A percentile compares a stretch with the other conserved stretches of the same genome.
Evolutionary conservation across 2,329 filamentous ascomycete species (phyloP).

Genomic region (Aspergillus japonicus): DNA sequence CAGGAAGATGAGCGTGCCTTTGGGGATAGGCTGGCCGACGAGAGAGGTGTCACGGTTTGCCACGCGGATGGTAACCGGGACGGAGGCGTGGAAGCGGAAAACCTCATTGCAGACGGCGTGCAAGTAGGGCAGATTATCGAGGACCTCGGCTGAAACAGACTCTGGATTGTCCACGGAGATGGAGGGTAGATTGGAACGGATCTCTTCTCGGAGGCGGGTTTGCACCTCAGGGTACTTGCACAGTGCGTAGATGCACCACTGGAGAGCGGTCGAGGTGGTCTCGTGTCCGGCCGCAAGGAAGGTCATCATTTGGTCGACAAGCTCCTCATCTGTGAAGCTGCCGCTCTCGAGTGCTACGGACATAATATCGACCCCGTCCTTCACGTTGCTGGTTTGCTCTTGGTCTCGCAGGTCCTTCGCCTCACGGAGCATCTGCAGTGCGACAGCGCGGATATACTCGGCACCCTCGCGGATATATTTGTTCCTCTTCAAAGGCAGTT

Average conservation of each 20-base stretch:
- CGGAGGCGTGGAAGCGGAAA: slow-evolving; percentile 70
- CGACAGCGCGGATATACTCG: slow-evolving; percentile 62
- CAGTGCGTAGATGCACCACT: slow-evolving; percentile 74
- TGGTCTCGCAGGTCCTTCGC: slow-evolving; percentile 60
- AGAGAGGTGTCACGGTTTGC: slow-evolving; percentile 66
- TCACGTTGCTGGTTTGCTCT: slow-evolving; percentile 18
- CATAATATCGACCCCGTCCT: slow-evolving; percentile 67
- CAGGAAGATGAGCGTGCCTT: slow-evolving; percentile 68
- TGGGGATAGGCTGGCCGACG: slow-evolving; percentile 62
- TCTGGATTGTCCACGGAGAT: slow-evolving; percentile 58
- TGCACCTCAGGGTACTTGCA: slow-evolving; percentile 65
- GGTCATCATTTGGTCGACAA: slow-evolving; percentile 89
- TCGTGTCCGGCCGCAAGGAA: slow-evolving; percentile 82
- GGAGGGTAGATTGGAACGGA: slow-evolving; percentile 61
- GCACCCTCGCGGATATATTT: slow-evolving; percentile 59
- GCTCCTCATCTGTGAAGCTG: slow-evolving; percentile 71
- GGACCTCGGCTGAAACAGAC: slow-evolving; percentile 57
- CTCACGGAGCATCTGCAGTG: slow-evolving; percentile 65
- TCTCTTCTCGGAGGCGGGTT: slow-evolving; percentile 64
- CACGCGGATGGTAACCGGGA: slow-evolving; percentile 68
- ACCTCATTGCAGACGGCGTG: slow-evolving; percentile 77
- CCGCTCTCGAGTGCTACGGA: slow-evolving; percentile 76
- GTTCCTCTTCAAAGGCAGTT: slow-evolving; percentile 70
- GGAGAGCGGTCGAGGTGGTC: slow-evolving; percentile 72
- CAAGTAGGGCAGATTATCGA: slow-evolving; percentile 76